Base-by-base conservation (phyloP, 225 moss, liverwort and hornwort species). In the Lunularia cruciata region DNA sequence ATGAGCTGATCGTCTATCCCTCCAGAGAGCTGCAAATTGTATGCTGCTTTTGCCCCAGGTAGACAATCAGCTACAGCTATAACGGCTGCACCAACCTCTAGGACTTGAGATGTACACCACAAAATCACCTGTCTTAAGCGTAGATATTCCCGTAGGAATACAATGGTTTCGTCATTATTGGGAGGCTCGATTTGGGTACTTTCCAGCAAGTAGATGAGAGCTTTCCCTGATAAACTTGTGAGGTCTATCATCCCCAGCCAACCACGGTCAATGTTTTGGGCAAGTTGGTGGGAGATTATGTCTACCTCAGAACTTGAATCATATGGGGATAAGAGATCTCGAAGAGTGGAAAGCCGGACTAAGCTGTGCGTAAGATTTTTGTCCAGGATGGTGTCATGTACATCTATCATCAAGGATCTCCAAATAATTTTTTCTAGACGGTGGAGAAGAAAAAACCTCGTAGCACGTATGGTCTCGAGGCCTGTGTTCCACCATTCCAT, bases 401-500 rank as follows among this genome's bases (percentile, higher is more conserved):
- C 47, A 45, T 65, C 65, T n/a, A 65, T 47, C 16, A 65, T 47
- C 0, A 65, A 45, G 20, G 47, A 65, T 3, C 47, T 65, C 65
- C 65, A 65, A 15, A 65, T 47, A 8, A 31, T 31, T 19, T 32
- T n/a, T 47, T 65, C 65, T 14, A 65, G 31, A 18, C 20, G 43
- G 0, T 45, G 65, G 19, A 47, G 65, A 7, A 65, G 47, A 16
- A 65, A 47, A 33, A 10, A 45, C 20, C 65, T 47, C 16, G 65
- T 28, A 32, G 65, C 47, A 15, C 65, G 65, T 28, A 65, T 65
- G 18, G 9, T 16, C 7, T 47, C 65, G 27, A 65, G 47, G 13
- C 65, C 65, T 47, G n/a, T 65, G 18, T 8, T 49, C 65, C 46
- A 65, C 26, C 65, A 47, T 11, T 65, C 65, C 47, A 65, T 48